Base-by-base conservation (phyloP, 495 filamentous ascomycete species). In the Penicillium cosmopolitanum region DNA sequence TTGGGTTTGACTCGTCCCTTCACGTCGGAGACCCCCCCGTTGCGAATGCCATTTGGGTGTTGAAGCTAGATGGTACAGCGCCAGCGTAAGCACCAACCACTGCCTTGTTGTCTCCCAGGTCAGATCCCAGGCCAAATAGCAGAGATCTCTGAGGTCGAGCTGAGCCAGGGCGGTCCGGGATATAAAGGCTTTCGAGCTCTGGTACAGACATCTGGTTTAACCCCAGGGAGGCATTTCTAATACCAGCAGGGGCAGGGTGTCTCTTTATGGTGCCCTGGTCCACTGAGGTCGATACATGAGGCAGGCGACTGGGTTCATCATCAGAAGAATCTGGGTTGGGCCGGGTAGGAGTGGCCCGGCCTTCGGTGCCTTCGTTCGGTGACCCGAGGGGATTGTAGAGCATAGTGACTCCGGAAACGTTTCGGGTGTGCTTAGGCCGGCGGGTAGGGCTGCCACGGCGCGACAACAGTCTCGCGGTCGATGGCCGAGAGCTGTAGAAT, bases 401-500 rank as follows among this genome's bases (percentile, higher is more conserved):
- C 52, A 94, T 89, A 2, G 92, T 96, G 60, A 84, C 90, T 23
- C 86, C 90, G 4, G 92, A 95, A 13, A 85, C 64, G 52, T 89
- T 91, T 19, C 92, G 85, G 54, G 62, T 68, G 35, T 70, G 66
- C 38, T 61, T 67, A 16, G 67, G 58, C 3, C 75, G 70, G 31
- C 75, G 72, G n/a, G 58, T 65, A 5, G 77, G 77, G 42, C 75
- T 80, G 36, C 55, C 71, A 34, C 68, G 73, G 48, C 76, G 70
- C 1, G 77, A 80, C 21, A 73, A 58, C 2, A 72, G 56, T 51
- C 66, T 68, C 10, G 76, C 76, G 2, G 76, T 80, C 4, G 77
- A 79, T 42, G 77, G 77, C 1, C 77, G 74, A 36, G 77, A 80
- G 50, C 73, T 78, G 65, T 77, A 79, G 58, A 78, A 79, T 55